Conservation (phyloP, 176 grass and related monocot species). For the Calamus simplicifolius region DNA sequence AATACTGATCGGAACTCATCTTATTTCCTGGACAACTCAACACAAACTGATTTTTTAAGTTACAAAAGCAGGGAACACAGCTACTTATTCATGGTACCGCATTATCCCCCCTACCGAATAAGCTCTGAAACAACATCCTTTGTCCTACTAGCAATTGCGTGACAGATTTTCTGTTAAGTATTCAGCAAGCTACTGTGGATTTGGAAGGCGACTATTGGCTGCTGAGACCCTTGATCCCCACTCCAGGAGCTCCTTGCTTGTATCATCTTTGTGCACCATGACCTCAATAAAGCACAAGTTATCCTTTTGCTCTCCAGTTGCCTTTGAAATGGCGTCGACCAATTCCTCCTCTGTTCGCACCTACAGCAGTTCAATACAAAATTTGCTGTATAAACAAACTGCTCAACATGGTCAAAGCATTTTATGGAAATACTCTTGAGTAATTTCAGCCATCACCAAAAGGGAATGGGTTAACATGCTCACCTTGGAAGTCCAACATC, state of each 20-base stretch:
- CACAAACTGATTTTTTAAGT: too few species aligned
- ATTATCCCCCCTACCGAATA: too few species aligned
- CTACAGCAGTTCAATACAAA: not conserved
- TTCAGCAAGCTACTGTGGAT: not conserved
- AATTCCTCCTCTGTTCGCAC: slow-evolving; percentile 10
- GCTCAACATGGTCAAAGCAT: not conserved
- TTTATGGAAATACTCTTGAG: too few species aligned
- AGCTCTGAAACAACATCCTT: too few species aligned
- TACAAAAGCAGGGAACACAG: too few species aligned
- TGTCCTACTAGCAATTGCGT: too few species aligned
- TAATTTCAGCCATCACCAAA: too few species aligned
- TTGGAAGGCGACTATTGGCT: slow-evolving; percentile 1
- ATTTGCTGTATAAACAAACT: not conserved
- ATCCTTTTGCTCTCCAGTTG: slow-evolving; percentile 3
- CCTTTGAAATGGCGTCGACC: not conserved
- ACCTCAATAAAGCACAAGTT: slow-evolving; percentile 2
- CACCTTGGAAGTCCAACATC: slow-evolving; percentile 6
- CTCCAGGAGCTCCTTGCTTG: slow-evolving; percentile 4
- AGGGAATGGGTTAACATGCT: not conserved
- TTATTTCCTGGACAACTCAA: too few species aligned
- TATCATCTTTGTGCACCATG: slow-evolving; percentile 9
- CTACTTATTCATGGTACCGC: too few species aligned
- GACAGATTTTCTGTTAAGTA: too few species aligned
- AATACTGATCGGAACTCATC: too few species aligned
- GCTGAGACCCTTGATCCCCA: slow-evolving; percentile 1